These are phyloP conservation scores for Penicillium capsulatum DNA, from an alignment of 2,329 filamentous ascomycete genomes.

Conservation along the genomic window DNA sequence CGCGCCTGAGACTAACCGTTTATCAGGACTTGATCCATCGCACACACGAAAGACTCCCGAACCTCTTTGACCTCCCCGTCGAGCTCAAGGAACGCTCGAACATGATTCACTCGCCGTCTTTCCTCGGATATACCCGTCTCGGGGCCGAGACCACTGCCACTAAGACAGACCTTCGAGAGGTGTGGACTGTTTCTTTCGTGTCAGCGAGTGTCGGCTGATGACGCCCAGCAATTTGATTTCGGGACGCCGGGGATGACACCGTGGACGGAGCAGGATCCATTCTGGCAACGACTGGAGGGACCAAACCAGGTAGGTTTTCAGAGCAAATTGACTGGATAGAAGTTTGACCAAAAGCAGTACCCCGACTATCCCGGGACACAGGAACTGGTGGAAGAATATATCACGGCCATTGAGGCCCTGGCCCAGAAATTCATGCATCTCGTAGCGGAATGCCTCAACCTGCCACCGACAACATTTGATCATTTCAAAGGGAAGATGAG, in stretches of 20 bases:
- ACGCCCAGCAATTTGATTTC: slow-evolving; percentile 15
- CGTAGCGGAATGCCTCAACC: slow-evolving; percentile 17
- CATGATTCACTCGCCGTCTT: slow-evolving; percentile 25
- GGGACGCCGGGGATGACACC: slow-evolving; percentile 13
- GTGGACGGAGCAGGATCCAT: slow-evolving; percentile 9
- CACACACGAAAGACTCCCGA: slow-evolving; percentile 34
- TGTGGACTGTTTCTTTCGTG: slow-evolving; percentile 12
- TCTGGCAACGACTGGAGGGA: no score
- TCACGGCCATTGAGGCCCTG: slow-evolving; percentile 9
- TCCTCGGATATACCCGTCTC: slow-evolving; percentile 14
- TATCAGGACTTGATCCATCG: no score
- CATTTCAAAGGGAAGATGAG: slow-evolving; percentile 13
- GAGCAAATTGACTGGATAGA: no score
- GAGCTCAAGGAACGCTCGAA: slow-evolving; percentile 43
- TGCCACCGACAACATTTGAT: slow-evolving; percentile 11
- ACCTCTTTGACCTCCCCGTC: slow-evolving; percentile 39
- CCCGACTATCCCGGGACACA: slow-evolving; percentile 19
- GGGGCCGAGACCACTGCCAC: slow-evolving; percentile 12
- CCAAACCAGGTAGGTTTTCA: no score
- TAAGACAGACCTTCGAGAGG: slow-evolving; percentile 16
- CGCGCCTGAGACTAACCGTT: no score
- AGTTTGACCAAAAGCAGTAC: no score
- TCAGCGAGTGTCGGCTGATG: no score
- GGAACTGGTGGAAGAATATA: slow-evolving; percentile 12
- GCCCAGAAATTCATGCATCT: slow-evolving; percentile 11